Base-by-base conservation (phyloP, 306 rosid genomes). In the Vigna hirtella region DNA sequence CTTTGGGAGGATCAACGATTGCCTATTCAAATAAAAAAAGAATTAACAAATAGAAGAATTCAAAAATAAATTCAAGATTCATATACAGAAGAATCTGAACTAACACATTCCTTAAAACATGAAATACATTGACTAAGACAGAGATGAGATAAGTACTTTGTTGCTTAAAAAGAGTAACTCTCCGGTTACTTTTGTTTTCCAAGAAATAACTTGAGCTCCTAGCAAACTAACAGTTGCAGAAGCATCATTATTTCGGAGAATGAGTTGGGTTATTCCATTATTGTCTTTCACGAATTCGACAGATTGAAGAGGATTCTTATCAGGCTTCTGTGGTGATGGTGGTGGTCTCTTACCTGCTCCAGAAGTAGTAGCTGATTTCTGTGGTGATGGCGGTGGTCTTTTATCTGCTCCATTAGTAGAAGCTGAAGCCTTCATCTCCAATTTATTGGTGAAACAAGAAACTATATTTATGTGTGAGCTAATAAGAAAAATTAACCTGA, bases 151-250 rank as follows among this genome's bases (percentile, higher is more conserved):
- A 9, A 42, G 47, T 42, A 94, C 98, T 95, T 90, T 94, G 0
- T 63, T 79, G 70, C 98, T 95, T 13, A 84, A 55, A 82, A 95
- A 95, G 66, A 95, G 66, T 55, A 95, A 52, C 85, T 93, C 99
- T 62, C 93, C 94, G 2, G 85, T 88, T 3, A 85, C 89, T 47
- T 95, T 96, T 15, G 85, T 88, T 85, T 73, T 91, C 99, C 98
- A 93, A 0, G 99, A 95, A 83, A 87, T 88, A 86, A 95, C 91
- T 72, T 95, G 99, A 30, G 89, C 99, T 81, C 99, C 99, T 20
- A 91, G 84, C 87, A 95, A 83, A 78, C 98, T 95, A 66, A 91
- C 93, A 87, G 81, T 77, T 52, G 85, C 93, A 0, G 95, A 89
- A 82, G 91, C 91, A 69, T 97, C 98, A n/a, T 57, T 16, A 59